Evolutionary conservation across 1,284 basidiomycete species (phyloP).

Genomic region (Caloboletus firmus): DNA sequence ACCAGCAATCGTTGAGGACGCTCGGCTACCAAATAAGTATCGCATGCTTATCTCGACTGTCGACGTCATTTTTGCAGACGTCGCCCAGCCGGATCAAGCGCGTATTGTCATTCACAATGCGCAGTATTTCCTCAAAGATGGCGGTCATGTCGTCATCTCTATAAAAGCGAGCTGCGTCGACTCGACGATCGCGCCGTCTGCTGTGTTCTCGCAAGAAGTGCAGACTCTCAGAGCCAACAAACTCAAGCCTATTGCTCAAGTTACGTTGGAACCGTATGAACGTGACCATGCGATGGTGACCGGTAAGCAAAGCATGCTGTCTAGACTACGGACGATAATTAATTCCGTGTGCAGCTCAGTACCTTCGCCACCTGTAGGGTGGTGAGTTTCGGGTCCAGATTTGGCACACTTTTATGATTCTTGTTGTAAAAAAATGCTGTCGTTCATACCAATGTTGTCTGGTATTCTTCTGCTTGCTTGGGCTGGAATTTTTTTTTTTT

Average conservation of each 20-base stretch:
- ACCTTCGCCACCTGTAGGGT: slow-evolving; percentile 49
- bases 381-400: too few relatives aligned
- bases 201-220: slow-evolving; percentile 89
- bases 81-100: slow-evolving; percentile 98
- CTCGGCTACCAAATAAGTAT: slow-evolving; percentile 92
- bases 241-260: slow-evolving; percentile 93
- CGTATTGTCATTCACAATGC: slow-evolving; percentile 94
- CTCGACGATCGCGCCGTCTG: slow-evolving; percentile 87
- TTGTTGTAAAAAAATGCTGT: slow-evolving; percentile 16
- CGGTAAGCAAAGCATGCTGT: slow-evolving; percentile 38
- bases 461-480: slow-evolving; percentile 9
- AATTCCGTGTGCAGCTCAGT: slow-evolving; percentile 43
- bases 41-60: slow-evolving; percentile 92
- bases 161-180: slow-evolving; percentile 99
- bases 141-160: slow-evolving; percentile 91
- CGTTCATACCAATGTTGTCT: slow-evolving; percentile 17
- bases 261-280: slow-evolving; percentile 85
- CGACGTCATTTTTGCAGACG: slow-evolving; percentile 97
- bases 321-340: not conserved
- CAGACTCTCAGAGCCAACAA: slow-evolving; percentile 78
- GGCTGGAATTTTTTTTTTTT: not conserved
- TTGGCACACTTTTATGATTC: not conserved
- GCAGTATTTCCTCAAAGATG: slow-evolving; percentile 95
- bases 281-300: slow-evolving; percentile 85
- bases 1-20: slow-evolving; percentile 96